Base-by-base conservation (phyloP, 306 rosid genomes). In the Astragalus membranaceus region DNA sequence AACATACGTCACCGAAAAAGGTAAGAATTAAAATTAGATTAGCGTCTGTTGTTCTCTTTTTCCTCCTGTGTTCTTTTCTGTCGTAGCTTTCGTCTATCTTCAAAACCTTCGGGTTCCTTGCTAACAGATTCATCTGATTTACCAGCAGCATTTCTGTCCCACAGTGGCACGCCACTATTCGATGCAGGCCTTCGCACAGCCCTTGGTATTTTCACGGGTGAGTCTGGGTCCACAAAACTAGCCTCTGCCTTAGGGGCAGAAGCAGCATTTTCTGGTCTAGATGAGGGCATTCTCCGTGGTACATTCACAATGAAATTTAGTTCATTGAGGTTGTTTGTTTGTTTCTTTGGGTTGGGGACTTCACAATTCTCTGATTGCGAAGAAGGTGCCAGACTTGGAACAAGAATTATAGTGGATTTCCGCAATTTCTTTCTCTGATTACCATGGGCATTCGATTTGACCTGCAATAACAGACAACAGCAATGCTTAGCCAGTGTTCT, bases 41-140 rank as follows among this genome's bases (percentile, higher is more conserved):
- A 89, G 37, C 75, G 89, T 75, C 88, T 84, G 61, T 73, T 65
- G 78, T 92, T 90, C 85, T 92, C 96, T 83, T 92, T 92, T 81
- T 92, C 96, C 46, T 86, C 91, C 17, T 77, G 51, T 73, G 83
- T 26, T 69, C 75, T 81, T 49, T 65, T 86, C 15, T 63, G 81
- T 79, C 78, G 70, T 9, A 41, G 54, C 11, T 86, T 84, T 29
- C 84, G 83, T 70, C 88, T 81, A 36, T 84, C 82, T 69, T 78
- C 67, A 54, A 81, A 62, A 64, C 29, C 32, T 4, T 65, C 84
- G 8, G 83, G 54, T 2, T 85, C 92, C 73, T 84, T 88, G 15
- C 56, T 75, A 11, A 55, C 70, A 8, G 87, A 74, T 67, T 83
- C 87, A 36, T 84, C 91, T 14, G 83, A 65, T 36, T 82, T 86